A percentile compares a stretch with the other conserved stretches of the same genome.
Evolutionary conservation across 2,329 filamentous ascomycete species (phyloP).

Genomic region (Penicillium sp.): DNA sequence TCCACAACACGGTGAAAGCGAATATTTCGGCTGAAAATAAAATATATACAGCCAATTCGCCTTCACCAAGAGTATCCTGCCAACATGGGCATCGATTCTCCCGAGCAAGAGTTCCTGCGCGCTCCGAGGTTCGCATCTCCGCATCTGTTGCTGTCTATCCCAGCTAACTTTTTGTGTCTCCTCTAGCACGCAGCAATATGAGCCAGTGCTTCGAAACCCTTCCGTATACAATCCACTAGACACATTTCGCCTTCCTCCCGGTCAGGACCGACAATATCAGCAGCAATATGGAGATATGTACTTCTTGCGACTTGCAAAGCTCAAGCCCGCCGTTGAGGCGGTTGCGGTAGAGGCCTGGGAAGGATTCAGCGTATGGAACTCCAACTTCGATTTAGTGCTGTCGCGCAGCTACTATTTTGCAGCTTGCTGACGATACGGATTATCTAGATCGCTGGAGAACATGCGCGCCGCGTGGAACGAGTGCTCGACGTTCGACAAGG

Average conservation of each 20-base stretch:
- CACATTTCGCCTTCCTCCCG: slow-evolving; percentile 73
- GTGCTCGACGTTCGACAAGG: slow-evolving; percentile 96
- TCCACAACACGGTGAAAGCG: not conserved
- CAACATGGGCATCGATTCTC: slow-evolving; percentile 24
- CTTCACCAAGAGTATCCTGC: not conserved
- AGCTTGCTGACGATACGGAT: not conserved
- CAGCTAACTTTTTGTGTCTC: slow-evolving; percentile 5
- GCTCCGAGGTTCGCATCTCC: slow-evolving; percentile 33
- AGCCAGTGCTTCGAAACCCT: slow-evolving; percentile 57
- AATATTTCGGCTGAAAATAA: not conserved
- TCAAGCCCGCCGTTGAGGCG: slow-evolving; percentile 81
- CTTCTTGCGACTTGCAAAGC: slow-evolving; percentile 83
- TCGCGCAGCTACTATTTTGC: not conserved
- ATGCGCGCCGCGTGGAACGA: slow-evolving; percentile 76
- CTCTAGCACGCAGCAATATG: slow-evolving; percentile 42
- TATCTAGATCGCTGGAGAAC: slow-evolving; percentile 71
- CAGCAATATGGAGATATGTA: slow-evolving; percentile 99
- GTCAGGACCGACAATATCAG: slow-evolving; percentile 72
- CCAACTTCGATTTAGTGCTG: not conserved
- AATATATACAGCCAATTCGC: not conserved
- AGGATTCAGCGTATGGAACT: slow-evolving; percentile 62
- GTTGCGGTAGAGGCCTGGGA: slow-evolving; percentile 78
- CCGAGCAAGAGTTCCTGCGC: slow-evolving; percentile 33
- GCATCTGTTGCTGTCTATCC: not conserved
- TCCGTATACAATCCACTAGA: slow-evolving; percentile 75